Evolutionary conservation across 1,139 yeast species (phyloP), one percentile per base, ranked within the genome.

Genomic region (Geotrichum carabidarum): DNA sequence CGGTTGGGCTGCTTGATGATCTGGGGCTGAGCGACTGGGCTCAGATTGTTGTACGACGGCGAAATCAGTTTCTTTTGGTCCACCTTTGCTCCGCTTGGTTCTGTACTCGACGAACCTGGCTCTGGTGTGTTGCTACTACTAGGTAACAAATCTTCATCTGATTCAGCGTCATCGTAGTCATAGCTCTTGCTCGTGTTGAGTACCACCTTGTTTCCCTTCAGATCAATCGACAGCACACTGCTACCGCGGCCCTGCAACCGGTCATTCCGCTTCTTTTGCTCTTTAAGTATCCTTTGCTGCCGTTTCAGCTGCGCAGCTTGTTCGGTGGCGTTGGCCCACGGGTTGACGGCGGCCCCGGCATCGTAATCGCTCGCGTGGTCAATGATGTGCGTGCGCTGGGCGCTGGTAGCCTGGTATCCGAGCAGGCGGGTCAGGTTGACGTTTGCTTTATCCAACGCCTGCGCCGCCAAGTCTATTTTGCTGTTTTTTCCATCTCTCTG

Each of bases 321-420:
- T 65, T 94, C 98, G 50, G 84, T 78, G 1, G 97, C 93, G 4
- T 88, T 81, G 0, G 95, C 83, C 99, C 99, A 94, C 62, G 82
- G 76, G 62, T 77, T 82, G 1, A 80, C 72, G 48, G 80, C 79
- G 4, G 73, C 64, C 0, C 73, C 71, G 4, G 77, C 68, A 51
- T 86, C 94, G 66, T 83, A 93, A 67, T 94, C 99, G 6, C 96
- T 82, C 0, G 95, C 97, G 65, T 89, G 86, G 66, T 94, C 99
- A 44, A 94, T 91, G 60, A 94, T 90, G 63, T 81, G 83, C 0
- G 98, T 93, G 67, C 99, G 77, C 66, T 89, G 94, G 0, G 91
- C 90, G 5, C 95, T 87, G 8, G 93, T 82, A 1, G 81, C 89
- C 67, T 94, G 99, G 68, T 83, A 93, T 58, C 82, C 79, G 48